Percentiles rank a stretch among this genome's conserved stretches.
Evolutionary conservation across 2,329 filamentous ascomycete genomes (phyloP).

Genomic region (Talaromyces islandicus): DNA sequence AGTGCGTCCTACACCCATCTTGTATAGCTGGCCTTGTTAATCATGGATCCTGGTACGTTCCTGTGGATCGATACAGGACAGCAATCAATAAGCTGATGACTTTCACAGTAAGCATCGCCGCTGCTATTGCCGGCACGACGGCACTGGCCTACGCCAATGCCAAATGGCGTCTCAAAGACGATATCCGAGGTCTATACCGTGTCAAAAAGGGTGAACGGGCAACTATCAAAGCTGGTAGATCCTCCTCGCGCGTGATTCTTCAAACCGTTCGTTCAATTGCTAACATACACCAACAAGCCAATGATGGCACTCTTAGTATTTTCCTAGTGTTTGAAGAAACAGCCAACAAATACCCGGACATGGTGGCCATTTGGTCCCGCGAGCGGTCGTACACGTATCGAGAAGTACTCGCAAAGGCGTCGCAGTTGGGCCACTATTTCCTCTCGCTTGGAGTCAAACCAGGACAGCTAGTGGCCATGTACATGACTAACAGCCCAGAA

Average conservation of each 20-base stretch:
- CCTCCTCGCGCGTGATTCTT: not conserved
- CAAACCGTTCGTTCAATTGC: not conserved
- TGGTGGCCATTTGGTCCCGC: constrained; percentile 63
- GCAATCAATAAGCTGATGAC: not conserved
- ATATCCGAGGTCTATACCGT: constrained; percentile 38
- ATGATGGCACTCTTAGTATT: constrained; percentile 50
- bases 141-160: constrained; percentile 47
- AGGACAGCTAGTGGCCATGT: constrained; percentile 59
- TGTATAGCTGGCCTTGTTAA: not conserved
- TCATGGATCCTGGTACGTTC: not conserved
- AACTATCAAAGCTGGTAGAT: constrained; percentile 42
- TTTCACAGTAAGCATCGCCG: constrained; percentile 15
- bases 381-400: constrained; percentile 55
- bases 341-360: constrained; percentile 47
- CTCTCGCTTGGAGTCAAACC: constrained; percentile 52
- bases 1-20: not conserved
- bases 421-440: constrained; percentile 60
- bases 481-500: constrained; percentile 62
- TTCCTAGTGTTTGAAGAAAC: constrained; percentile 62
- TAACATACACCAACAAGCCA: constrained; percentile 30
- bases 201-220: not conserved
- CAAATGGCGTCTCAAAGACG: constrained; percentile 61
- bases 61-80: not conserved
- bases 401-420: constrained; percentile 50
- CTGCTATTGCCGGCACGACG: constrained; percentile 22